Evolutionary conservation across 371 early-diverging fungal species (phyloP).

Genomic region (Encephalitozoon cuniculi): DNA sequence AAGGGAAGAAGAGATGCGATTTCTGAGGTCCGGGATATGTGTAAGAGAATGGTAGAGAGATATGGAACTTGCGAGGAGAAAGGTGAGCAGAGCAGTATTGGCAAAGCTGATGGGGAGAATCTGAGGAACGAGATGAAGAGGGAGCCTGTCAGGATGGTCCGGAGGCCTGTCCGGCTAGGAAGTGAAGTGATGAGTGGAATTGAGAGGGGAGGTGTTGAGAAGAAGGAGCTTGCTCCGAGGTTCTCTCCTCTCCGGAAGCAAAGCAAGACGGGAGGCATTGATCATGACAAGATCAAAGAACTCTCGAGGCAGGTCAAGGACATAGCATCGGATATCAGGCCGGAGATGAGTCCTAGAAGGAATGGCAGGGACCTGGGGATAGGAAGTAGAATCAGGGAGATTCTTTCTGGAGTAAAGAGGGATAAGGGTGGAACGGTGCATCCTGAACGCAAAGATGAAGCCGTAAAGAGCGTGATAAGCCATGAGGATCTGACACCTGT

Average conservation of each 20-base stretch:
- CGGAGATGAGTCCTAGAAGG: background rate
- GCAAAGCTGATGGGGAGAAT: background rate
- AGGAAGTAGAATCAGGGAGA: background rate
- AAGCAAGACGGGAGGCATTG: background rate
- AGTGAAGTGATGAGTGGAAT: background rate
- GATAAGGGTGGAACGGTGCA: background rate
- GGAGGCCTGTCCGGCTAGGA: background rate
- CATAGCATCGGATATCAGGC: background rate
- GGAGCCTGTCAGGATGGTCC: background rate
- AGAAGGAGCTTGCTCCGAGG: background rate
- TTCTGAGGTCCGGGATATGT: slow-evolving; percentile 28
- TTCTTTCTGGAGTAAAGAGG: background rate
- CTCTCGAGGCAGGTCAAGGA: slow-evolving; percentile 2
- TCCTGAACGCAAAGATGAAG: background rate
- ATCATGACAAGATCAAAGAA: slow-evolving; percentile 10
- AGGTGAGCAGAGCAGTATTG: background rate
- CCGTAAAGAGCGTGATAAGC: background rate
- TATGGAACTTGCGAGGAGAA: background rate
- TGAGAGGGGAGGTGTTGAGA: background rate
- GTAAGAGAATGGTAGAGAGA: slow-evolving; percentile 1
- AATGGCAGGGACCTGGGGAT: background rate
- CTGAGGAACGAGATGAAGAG: background rate
- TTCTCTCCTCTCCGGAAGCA: background rate
- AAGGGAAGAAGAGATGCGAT: slow-evolving; percentile 35
- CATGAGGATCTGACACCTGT: slow-evolving; percentile 42